Percentiles rank a stretch among this genome's conserved stretches.
These are phyloP conservation scores for Coniochaeta sp. DNA, from an alignment of 2,329 filamentous ascomycete genomes.

Conservation along the genomic window DNA sequence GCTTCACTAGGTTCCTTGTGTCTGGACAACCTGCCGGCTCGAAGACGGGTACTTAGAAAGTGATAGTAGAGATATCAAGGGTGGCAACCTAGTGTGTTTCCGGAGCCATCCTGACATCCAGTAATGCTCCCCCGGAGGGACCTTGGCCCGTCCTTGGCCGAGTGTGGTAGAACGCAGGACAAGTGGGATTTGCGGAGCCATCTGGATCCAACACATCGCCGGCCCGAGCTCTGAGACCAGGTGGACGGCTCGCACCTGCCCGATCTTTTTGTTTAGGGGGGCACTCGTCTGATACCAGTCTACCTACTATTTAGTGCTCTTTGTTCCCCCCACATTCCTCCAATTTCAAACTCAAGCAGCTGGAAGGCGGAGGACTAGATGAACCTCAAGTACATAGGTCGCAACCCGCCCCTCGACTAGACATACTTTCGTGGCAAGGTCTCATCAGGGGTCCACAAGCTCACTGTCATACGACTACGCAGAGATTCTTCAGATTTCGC, in stretches of 20 bases:
- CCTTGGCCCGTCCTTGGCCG: neutral
- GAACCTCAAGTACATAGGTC: neutral
- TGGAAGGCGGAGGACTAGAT: neutral
- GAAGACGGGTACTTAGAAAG: neutral
- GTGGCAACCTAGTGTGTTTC: neutral
- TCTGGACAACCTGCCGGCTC: neutral
- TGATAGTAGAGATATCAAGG: neutral
- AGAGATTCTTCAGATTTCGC: neutral
- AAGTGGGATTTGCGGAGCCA: neutral
- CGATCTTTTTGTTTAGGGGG: neutral
- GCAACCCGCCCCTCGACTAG: neutral
- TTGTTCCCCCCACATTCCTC: neutral
- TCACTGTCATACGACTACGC: neutral
- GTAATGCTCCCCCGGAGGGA: neutral
- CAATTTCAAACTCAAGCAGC: neutral
- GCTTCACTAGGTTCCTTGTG: neutral
- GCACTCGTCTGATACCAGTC: neutral
- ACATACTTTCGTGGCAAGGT: neutral
- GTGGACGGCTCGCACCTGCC: neutral
- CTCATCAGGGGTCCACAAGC: neutral
- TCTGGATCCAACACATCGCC: neutral
- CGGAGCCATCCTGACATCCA: neutral
- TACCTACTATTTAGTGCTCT: neutral
- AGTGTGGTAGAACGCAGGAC: neutral
- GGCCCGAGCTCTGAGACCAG: neutral